phyloP scores from a whole-genome alignment of 2,329 filamentous ascomycete genomes.

The Venturia oleaginea region DNA sequence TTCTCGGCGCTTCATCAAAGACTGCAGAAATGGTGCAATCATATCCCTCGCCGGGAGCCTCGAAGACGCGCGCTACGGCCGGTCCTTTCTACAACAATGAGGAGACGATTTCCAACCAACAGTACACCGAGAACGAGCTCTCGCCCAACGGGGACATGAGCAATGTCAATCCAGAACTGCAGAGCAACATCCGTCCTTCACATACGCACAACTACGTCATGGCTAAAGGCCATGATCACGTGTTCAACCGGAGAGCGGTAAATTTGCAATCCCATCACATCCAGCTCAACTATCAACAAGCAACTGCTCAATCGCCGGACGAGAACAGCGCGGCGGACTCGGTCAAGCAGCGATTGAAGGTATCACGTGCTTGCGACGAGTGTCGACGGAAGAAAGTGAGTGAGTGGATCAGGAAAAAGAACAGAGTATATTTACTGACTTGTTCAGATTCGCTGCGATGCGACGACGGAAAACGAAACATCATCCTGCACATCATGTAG shows the following conservation, averaged over 20 bases:
- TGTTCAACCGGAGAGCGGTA: background rate
- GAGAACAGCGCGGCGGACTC: constrained; percentile 19
- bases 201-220: background rate
- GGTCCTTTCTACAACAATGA: constrained; percentile 5
- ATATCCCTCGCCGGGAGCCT: background rate
- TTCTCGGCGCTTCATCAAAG: no score
- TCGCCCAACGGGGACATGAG: background rate
- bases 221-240: background rate
- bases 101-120: background rate
- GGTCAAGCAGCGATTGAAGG: constrained; percentile 26
- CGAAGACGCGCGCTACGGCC: background rate
- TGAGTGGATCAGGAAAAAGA: no score
- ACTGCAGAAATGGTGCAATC: background rate
- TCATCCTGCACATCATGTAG: constrained; percentile 33
- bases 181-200: background rate
- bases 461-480: constrained; percentile 31
- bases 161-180: constrained; percentile 5
- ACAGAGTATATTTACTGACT: no score
- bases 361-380: constrained; percentile 34
- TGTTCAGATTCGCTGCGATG: constrained; percentile 31
- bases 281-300: constrained; percentile 1
- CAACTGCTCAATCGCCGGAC: no score
- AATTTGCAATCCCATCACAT: background rate
- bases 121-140: no score
- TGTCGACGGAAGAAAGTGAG: constrained; percentile 32